Evolutionary conservation across 2,329 filamentous ascomycete species (phyloP).

Genomic region (Xylaria sp.): DNA sequence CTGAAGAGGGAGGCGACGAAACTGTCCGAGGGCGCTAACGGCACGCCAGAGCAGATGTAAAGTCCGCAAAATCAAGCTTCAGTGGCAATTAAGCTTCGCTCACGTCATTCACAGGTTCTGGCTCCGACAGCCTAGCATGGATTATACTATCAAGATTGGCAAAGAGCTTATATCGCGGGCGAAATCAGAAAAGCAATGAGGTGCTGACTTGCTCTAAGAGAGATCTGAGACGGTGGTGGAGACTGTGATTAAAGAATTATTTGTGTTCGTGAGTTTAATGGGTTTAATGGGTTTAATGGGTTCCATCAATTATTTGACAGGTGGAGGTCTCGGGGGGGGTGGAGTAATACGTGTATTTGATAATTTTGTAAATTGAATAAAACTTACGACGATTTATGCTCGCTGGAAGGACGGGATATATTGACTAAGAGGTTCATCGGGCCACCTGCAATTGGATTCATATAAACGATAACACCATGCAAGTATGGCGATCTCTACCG

Average conservation of each 20-base stretch:
- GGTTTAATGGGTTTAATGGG: no score
- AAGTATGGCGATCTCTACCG: no score
- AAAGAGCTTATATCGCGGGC: slow-evolving; percentile 59
- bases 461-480: no score
- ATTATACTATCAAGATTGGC: slow-evolving; percentile 63
- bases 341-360: background rate
- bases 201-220: background rate
- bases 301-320: no score
- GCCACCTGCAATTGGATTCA: background rate
- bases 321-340: no score
- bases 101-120: slow-evolving; percentile 56
- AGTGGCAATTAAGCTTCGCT: background rate
- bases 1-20: slow-evolving; percentile 68
- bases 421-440: background rate
- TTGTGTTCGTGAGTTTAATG: background rate
- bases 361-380: background rate
- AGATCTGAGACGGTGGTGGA: slow-evolving; percentile 5
- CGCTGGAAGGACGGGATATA: background rate
- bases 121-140: slow-evolving; percentile 63
- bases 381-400: background rate
- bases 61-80: slow-evolving; percentile 33
- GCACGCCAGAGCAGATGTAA: slow-evolving; percentile 58
- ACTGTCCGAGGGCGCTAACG: slow-evolving; percentile 55
- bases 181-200: slow-evolving; percentile 25
- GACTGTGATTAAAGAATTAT: slow-evolving; percentile 2